phyloP scores from a whole-genome alignment of 163 green algal genomes.

The Trebouxiophyceae sp. region DNA sequence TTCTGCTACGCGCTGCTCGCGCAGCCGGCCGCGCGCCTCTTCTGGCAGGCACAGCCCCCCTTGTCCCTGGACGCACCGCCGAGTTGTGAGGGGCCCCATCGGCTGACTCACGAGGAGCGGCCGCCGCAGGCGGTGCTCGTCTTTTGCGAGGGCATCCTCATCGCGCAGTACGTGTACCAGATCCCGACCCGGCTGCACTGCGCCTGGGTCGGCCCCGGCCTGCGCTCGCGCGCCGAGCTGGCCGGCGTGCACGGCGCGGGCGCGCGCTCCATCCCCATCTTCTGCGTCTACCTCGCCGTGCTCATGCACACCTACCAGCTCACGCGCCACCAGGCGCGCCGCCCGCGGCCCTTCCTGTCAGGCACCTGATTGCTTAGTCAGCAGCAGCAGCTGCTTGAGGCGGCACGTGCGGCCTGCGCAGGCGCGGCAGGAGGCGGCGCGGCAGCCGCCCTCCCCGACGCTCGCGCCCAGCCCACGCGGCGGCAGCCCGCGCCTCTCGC shows the following conservation, averaged over 20 bases:
- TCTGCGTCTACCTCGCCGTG: constrained; percentile 58
- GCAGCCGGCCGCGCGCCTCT: constrained; percentile 20
- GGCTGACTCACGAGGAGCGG: too few relatives aligned
- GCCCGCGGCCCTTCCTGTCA: background rate
- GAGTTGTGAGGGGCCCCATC: background rate
- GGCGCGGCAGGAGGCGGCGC: too few relatives aligned
- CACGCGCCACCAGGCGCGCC: constrained; percentile 5
- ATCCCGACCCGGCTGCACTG: constrained; percentile 37
- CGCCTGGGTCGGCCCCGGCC: constrained; percentile 13
- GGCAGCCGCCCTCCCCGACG: too few relatives aligned
- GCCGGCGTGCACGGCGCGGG: constrained; percentile 50
- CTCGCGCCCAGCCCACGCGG: too few relatives aligned
- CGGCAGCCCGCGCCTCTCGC: too few relatives aligned
- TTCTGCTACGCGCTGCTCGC: constrained; percentile 50
- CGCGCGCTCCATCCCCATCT: constrained; percentile 40
- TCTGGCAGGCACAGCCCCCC: constrained; percentile 58
- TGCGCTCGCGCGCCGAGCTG: constrained; percentile 6
- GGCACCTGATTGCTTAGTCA: too few relatives aligned
- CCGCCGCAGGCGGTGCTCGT: constrained; percentile 43
- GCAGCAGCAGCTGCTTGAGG: too few relatives aligned
- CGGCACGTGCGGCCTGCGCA: too few relatives aligned
- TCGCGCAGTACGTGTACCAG: constrained; percentile 37
- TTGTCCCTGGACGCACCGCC: background rate
- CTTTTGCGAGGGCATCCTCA: constrained; percentile 46
- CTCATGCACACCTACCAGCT: constrained; percentile 59